These are phyloP conservation scores for Xylogone sp. DNA, from an alignment of 2,329 filamentous ascomycete species.

Conservation along the genomic window DNA sequence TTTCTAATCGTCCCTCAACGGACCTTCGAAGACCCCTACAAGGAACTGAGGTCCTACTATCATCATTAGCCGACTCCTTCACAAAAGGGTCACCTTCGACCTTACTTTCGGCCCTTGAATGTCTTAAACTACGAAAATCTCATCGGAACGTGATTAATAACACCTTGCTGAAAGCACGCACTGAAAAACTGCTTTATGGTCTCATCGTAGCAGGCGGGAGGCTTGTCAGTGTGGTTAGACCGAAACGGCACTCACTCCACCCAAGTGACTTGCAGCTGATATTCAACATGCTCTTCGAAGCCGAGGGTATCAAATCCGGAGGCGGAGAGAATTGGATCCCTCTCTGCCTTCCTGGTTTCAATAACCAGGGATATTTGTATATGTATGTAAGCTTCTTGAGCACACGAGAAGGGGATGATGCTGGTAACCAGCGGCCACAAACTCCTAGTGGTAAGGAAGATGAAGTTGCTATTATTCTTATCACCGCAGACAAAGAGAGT, in stretches of 20 bases:
- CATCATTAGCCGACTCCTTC: slow-evolving; percentile 90
- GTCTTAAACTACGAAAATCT: slow-evolving; percentile 84
- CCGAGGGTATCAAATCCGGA: slow-evolving; percentile 83
- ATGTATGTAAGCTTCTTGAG: slow-evolving; percentile 99
- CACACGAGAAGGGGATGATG: slow-evolving; percentile 44
- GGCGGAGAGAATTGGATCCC: slow-evolving; percentile 98
- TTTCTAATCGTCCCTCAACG: slow-evolving; percentile 86
- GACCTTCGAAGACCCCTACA: slow-evolving; percentile 86
- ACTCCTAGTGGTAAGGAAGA: slow-evolving; percentile 67
- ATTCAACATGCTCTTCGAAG: slow-evolving; percentile 99
- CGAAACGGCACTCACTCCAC: slow-evolving; percentile 91
- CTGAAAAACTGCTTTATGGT: slow-evolving; percentile 81
- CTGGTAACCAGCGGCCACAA: slow-evolving; percentile 49
- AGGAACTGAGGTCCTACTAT: slow-evolving; percentile 86
- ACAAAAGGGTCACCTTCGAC: slow-evolving; percentile 88
- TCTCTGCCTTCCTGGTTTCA: slow-evolving; percentile 92
- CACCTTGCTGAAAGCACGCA: slow-evolving; percentile 73
- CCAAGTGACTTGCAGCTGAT: slow-evolving; percentile 93
- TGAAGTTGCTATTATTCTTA: slow-evolving; percentile 86
- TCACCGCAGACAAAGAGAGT: slow-evolving; percentile 87
- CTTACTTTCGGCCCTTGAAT: slow-evolving; percentile 86
- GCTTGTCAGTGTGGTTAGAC: slow-evolving; percentile 90
- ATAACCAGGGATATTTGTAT: slow-evolving; percentile 93
- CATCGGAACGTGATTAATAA: slow-evolving; percentile 85
- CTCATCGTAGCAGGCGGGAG: slow-evolving; percentile 88